Evolutionary conservation across 352 stramenopile species (phyloP).

Genomic region (Phytophthora fragariaefolia): DNA sequence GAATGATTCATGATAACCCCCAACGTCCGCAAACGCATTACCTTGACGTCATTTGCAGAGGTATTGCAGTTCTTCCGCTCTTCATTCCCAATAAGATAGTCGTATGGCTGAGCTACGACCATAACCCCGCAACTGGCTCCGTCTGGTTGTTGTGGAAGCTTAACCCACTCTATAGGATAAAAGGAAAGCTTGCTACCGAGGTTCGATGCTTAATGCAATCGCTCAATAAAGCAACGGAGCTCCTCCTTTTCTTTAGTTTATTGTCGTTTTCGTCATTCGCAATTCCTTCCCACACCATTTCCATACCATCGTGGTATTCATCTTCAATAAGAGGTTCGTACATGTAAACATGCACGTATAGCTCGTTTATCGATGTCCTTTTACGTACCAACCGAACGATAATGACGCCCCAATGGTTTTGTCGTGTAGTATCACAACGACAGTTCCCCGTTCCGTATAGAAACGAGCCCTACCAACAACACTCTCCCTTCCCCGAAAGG

Average conservation of each 20-base stretch:
- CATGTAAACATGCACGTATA: slow-evolving; percentile 3
- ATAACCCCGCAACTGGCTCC: background rate
- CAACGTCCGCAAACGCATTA: background rate
- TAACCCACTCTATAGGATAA: background rate
- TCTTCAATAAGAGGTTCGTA: slow-evolving; percentile 18
- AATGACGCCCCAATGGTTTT: slow-evolving; percentile 18
- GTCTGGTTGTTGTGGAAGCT: background rate
- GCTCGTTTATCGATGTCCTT: background rate
- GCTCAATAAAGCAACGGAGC: background rate
- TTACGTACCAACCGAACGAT: slow-evolving; percentile 1
- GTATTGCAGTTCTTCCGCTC: background rate
- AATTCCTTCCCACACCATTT: background rate
- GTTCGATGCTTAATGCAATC: background rate
- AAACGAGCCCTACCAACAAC: no score
- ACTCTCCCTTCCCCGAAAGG: no score
- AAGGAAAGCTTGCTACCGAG: background rate
- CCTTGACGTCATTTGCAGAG: background rate
- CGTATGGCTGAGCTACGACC: background rate
- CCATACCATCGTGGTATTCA: slow-evolving; percentile 8
- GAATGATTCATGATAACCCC: background rate
- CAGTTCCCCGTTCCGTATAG: no score
- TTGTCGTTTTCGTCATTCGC: background rate
- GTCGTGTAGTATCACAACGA: no score
- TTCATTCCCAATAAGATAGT: background rate
- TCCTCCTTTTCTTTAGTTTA: background rate